These are phyloP conservation scores for Geosmithia flava DNA, from an alignment of 2,329 filamentous ascomycete species.

Conservation along the genomic window DNA sequence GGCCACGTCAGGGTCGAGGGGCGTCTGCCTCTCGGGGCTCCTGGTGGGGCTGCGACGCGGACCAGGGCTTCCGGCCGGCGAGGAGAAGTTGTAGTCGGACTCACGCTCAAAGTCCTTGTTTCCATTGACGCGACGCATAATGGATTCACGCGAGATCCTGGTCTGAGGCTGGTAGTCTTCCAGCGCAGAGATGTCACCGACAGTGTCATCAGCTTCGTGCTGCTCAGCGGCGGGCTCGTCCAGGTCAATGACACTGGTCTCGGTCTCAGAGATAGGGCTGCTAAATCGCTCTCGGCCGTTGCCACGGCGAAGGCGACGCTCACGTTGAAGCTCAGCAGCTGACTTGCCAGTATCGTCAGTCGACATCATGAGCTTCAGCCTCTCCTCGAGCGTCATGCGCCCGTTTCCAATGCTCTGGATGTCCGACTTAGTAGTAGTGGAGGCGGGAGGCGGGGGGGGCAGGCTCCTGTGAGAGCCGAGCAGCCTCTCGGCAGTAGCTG, in stretches of 20 bases:
- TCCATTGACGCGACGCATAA: conserved; percentile 75
- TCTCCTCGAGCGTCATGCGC: conserved; percentile 76
- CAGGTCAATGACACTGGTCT: conserved; percentile 8
- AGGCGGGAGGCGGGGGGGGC: conserved; percentile 59
- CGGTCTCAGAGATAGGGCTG: conserved; percentile 28
- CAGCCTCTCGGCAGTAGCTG: conserved; percentile 61
- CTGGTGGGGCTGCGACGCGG: conserved; percentile 34
- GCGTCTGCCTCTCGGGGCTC: conserved; percentile 40
- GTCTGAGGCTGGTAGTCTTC: conserved; percentile 56
- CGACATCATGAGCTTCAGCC: conserved; percentile 79
- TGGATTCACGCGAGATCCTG: conserved; percentile 86
- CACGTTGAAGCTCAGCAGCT: conserved; percentile 53
- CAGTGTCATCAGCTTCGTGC: conserved; percentile 44
- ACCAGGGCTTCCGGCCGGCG: conserved; percentile 44
- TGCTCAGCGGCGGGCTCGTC: conserved; percentile 16
- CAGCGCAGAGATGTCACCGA: conserved; percentile 47
- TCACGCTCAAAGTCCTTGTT: conserved; percentile 41
- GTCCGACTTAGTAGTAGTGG: conserved; percentile 58
- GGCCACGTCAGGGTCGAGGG: conserved; percentile 77
- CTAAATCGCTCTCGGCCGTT: conserved; percentile 35
- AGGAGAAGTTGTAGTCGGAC: conserved; percentile 53
- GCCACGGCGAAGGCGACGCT: conserved; percentile 55
- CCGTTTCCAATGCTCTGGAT: conserved; percentile 62
- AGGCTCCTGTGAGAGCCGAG: conserved; percentile 54
- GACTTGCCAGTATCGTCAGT: conserved; percentile 52